A percentile compares a stretch with the other conserved stretches of the same genome.
These are phyloP conservation scores for Podospora tetraspora DNA, from an alignment of 495 filamentous ascomycete genomes.

Conservation along the genomic window DNA sequence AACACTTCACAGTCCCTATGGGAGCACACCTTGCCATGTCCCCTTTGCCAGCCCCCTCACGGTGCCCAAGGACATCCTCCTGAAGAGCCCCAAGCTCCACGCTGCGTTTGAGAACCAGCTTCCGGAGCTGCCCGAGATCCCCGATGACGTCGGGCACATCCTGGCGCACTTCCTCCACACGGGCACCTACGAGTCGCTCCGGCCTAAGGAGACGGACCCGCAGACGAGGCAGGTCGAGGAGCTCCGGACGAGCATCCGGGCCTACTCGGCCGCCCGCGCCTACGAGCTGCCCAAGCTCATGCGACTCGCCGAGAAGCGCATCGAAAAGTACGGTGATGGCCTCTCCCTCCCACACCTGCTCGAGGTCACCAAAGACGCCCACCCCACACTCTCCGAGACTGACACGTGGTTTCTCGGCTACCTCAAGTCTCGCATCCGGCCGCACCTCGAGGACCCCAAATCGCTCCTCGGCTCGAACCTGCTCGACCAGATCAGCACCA, in stretches of 20 bases:
- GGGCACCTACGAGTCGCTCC: constrained; percentile 30
- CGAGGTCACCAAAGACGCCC: constrained; percentile 29
- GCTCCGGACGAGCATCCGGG: constrained; percentile 31
- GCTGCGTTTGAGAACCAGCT: constrained; percentile 27
- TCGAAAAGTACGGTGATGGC: constrained; percentile 27
- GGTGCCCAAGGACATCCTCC: constrained; percentile 28
- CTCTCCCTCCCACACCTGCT: constrained; percentile 27
- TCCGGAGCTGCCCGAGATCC: constrained; percentile 25
- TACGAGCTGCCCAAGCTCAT: constrained; percentile 33
- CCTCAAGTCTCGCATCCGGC: constrained; percentile 28
- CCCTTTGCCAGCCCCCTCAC: constrained; percentile 31
- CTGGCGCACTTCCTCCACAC: constrained; percentile 35
- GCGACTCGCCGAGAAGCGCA: constrained; percentile 26
- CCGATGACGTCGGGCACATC: constrained; percentile 33
- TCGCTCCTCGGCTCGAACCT: constrained; percentile 25
- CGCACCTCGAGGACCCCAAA: constrained; percentile 29
- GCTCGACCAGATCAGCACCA: constrained; percentile 30
- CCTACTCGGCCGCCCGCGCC: constrained; percentile 26
- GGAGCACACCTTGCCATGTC: constrained; percentile 27
- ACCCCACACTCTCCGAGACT: constrained; percentile 27
- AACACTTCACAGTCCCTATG: constrained; percentile 26
- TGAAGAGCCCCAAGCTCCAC: constrained; percentile 30
- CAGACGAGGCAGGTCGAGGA: constrained; percentile 26
- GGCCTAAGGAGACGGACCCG: constrained; percentile 21
- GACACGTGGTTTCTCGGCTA: constrained; percentile 33